phyloP scores from a whole-genome alignment of 371 early-diverging fungal species.

The Mortierella sp. region DNA sequence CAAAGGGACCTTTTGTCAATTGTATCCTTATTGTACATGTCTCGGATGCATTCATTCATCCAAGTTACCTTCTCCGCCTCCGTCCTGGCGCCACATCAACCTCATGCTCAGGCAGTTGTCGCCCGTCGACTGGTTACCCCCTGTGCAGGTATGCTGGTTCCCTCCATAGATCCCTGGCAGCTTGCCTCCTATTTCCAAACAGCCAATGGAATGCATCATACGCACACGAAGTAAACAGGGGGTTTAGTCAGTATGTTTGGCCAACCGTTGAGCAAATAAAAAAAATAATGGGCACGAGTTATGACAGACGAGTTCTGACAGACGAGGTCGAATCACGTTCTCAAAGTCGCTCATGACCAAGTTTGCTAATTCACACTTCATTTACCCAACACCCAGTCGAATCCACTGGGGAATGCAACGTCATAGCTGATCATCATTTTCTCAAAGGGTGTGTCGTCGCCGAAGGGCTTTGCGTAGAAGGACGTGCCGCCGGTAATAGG shows the following conservation, averaged over 20 bases:
- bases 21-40: background rate
- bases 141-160: conserved; percentile 62
- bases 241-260: background rate
- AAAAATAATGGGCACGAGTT: background rate
- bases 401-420: conserved; percentile 66
- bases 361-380: no score
- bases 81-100: conserved; percentile 65
- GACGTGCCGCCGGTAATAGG: conserved; percentile 60
- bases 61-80: conserved; percentile 55
- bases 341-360: background rate
- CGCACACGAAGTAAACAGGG: background rate
- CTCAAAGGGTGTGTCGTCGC: conserved; percentile 58
- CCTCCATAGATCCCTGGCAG: conserved; percentile 58
- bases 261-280: background rate
- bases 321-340: background rate
- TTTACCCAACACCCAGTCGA: conserved; percentile 67
- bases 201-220: background rate
- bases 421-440: conserved; percentile 65
- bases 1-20: background rate
- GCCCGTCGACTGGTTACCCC: conserved; percentile 62
- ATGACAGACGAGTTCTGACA: background rate
- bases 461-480: conserved; percentile 64
- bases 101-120: conserved; percentile 63
- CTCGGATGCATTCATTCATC: background rate
- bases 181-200: conserved; percentile 36